These are phyloP conservation scores for Colletotrichum sp. DNA, from an alignment of 2,329 filamentous ascomycete genomes.

Conservation along the genomic window DNA sequence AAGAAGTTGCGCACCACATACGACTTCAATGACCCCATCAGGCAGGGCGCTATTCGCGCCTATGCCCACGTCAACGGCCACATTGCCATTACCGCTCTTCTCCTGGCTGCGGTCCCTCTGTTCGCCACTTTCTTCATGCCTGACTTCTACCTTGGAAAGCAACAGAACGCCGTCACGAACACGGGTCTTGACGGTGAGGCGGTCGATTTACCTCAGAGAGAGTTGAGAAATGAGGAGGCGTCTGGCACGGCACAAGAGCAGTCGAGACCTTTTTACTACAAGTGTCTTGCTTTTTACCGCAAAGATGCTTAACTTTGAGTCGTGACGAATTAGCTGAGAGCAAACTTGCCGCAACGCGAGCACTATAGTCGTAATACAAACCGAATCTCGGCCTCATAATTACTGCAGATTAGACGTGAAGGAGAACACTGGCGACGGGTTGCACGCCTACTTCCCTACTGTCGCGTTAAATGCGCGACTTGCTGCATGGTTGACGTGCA, in stretches of 20 bases:
- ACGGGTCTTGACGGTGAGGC: slow-evolving; percentile 34
- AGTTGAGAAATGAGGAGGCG: not conserved
- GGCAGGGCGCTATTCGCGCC: slow-evolving; percentile 41
- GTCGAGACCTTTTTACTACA: not conserved
- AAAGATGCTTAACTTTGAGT: not conserved
- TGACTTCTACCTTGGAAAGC: slow-evolving; percentile 40
- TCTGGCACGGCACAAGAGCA: not conserved
- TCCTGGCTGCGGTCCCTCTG: slow-evolving; percentile 34
- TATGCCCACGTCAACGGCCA: slow-evolving; percentile 39
- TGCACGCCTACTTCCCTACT: too few species aligned
- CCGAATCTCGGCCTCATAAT: accelerated
- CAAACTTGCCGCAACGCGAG: not conserved
- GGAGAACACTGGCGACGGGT: not conserved
- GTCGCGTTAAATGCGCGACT: accelerated
- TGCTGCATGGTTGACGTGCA: not conserved
- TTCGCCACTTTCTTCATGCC: slow-evolving; percentile 45
- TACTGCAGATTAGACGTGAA: not conserved
- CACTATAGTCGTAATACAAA: not conserved
- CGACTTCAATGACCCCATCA: slow-evolving; percentile 34
- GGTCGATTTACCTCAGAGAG: slow-evolving; percentile 20
- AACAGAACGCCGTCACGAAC: slow-evolving; percentile 38
- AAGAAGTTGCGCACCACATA: slow-evolving; percentile 35
- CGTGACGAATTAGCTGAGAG: too few species aligned
- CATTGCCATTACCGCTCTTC: slow-evolving; percentile 35
- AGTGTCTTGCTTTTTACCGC: not conserved